Evolutionary conservation across 2,329 filamentous ascomycete species (phyloP), one percentile per base, ranked within the genome.

Genomic region (Beauveria medogensis): DNA sequence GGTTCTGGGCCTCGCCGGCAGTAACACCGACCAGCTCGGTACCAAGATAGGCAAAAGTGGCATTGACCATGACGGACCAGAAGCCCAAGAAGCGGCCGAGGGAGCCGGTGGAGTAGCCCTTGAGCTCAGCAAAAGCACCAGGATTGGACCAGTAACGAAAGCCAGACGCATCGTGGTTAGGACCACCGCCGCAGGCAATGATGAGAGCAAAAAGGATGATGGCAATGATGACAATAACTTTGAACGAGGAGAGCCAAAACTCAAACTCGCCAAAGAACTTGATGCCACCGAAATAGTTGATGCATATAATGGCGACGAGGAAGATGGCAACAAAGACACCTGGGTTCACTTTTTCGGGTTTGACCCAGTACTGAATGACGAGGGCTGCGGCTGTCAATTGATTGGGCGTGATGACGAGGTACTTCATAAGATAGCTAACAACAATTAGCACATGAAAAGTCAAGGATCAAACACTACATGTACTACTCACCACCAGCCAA

Each of bases 391-490:
- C 91, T 1, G 90, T 94, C 44, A 95, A 77, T 71, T 95, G 90
- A 69, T 94, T 94, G 1, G 91, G 90, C 1, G 89, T 92, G 55
- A 90, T 82, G 68, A 95, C 92, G 71, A 94, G 90, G 72, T 94
- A 94, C 84, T 92, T 82, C 75, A 86, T 82, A 82, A 84, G 90
- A 66, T 81, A 81, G 47, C 79, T 59, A 28, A 6, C 34, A 18
- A 24, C 7, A 20, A 54, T 69, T 50, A 70, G 65, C 12, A 10
- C 26, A 26, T 24, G 24, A 9, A 30, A 18, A 30, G 18, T 9
- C 22, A 28, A n/a, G 56, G 16, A 43, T 26, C 5, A 24, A 44
- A n/a, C 5, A 20, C 3, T 10, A 28, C 7, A 22, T 43, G 50
- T 8, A 78, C 78, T 74, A 79, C 78, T 74, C 75, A 89, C 80